Evolutionary conservation across 371 early-diverging fungal species (phyloP).

Genomic region (Dinochytrium kinnereticum): DNA sequence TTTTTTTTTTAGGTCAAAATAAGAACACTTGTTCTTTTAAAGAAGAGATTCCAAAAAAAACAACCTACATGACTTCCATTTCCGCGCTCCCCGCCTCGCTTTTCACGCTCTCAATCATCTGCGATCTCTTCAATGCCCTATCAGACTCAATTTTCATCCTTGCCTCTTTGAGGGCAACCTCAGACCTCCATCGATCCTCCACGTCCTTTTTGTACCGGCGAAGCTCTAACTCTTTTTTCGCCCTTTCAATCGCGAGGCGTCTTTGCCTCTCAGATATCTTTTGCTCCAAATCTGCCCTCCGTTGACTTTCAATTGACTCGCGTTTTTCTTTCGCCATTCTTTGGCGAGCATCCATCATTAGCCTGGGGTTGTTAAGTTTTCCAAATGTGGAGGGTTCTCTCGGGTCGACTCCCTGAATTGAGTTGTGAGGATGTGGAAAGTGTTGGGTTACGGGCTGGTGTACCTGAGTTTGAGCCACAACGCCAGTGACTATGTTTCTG

Average conservation of each 20-base stretch:
- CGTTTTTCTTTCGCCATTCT: neutral
- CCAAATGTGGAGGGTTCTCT: neutral
- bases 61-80: constrained; percentile 1
- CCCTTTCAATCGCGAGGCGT: neutral
- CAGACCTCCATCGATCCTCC: neutral
- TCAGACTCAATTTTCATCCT: neutral
- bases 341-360: constrained; percentile 1
- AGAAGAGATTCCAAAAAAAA: neutral
- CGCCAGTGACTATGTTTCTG: neutral
- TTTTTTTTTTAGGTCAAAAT: too few species aligned
- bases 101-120: neutral
- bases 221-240: neutral
- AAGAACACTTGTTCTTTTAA: too few species aligned
- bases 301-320: neutral
- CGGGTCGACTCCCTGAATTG: neutral
- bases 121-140: neutral
- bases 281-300: neutral
- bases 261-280: neutral
- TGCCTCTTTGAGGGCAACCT: neutral
- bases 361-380: neutral
- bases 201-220: neutral
- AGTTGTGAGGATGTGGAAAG: neutral
- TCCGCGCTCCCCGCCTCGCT: neutral
- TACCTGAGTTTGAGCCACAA: neutral
- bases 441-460: neutral